These are phyloP conservation scores for Chlorella sp. DNA, from an alignment of 139 green algal species.

Conservation along the genomic window DNA sequence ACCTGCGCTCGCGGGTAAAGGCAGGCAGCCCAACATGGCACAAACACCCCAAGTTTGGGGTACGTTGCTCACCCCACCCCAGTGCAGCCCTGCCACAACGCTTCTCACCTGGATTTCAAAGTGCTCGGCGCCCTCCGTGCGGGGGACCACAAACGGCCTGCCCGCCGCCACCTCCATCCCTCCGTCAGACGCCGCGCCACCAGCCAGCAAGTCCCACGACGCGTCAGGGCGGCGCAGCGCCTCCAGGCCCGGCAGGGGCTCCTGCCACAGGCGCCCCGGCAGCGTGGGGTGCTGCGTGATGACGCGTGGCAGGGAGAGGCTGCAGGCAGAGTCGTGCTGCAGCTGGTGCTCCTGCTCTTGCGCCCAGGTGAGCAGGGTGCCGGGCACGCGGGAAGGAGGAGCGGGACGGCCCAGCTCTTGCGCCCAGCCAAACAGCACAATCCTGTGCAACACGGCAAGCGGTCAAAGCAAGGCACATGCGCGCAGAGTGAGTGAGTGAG, in stretches of 20 bases:
- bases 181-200: too few relatives aligned
- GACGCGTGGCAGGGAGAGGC: constrained; percentile 5
- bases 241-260: not conserved
- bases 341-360: not conserved
- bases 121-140: too few relatives aligned
- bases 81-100: too few relatives aligned
- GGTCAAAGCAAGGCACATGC: not conserved
- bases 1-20: too few relatives aligned
- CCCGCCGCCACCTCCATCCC: too few relatives aligned
- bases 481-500: not conserved
- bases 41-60: too few relatives aligned
- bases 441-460: not conserved
- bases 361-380: not conserved
- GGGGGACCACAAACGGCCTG: too few relatives aligned
- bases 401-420: not conserved
- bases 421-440: constrained; percentile 5
- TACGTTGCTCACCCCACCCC: too few relatives aligned
- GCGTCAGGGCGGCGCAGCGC: too few relatives aligned
- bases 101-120: too few relatives aligned
- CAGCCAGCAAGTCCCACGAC: too few relatives aligned
- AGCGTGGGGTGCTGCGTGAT: not conserved
- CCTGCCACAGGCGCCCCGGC: constrained; percentile 2
- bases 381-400: not conserved
- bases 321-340: not conserved
- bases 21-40: too few relatives aligned